A percentile compares a stretch with the other conserved stretches of the same genome.
Evolutionary conservation across 2,329 filamentous ascomycete species (phyloP).

Genomic region (Aspergillus thermomutatus): DNA sequence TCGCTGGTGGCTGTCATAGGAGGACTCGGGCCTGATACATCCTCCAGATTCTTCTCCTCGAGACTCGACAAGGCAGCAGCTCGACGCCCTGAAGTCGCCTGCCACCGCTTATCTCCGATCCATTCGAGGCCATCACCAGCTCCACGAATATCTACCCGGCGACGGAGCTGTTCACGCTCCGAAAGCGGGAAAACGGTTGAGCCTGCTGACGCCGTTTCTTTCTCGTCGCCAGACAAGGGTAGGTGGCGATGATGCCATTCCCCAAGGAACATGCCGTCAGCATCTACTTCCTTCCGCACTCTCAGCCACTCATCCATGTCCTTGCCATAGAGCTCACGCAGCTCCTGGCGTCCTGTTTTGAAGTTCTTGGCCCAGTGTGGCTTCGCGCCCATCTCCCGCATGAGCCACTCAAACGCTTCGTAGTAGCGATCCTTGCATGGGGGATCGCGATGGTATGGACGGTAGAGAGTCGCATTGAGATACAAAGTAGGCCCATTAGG

Average conservation of each 20-base stretch:
- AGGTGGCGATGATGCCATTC: slow-evolving; percentile 81
- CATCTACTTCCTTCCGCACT: slow-evolving; percentile 68
- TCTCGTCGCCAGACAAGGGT: slow-evolving; percentile 32
- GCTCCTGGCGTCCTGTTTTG: slow-evolving; percentile 53
- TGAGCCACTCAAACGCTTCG: slow-evolving; percentile 84
- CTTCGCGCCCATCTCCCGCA: slow-evolving; percentile 76
- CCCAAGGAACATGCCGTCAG: slow-evolving; percentile 82
- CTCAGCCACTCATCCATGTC: slow-evolving; percentile 64
- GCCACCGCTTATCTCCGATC: slow-evolving; percentile 37
- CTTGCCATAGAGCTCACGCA: slow-evolving; percentile 67
- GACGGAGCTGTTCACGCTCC: slow-evolving; percentile 42
- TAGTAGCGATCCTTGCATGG: slow-evolving; percentile 77
- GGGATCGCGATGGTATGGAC: slow-evolving; percentile 74
- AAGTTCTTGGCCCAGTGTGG: slow-evolving; percentile 97
- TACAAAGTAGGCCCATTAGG: slow-evolving; percentile 72
- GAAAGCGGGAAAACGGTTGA: slow-evolving; percentile 34
- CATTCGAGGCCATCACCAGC: slow-evolving; percentile 42
- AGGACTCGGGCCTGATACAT: slow-evolving; percentile 29
- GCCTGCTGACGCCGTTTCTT: slow-evolving; percentile 11
- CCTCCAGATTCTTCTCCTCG: slow-evolving; percentile 7
- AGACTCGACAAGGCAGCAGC: slow-evolving; percentile 5
- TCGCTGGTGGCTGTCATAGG: slow-evolving; percentile 42
- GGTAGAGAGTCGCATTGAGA: slow-evolving; percentile 85
- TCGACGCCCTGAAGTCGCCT: slow-evolving; percentile 7
- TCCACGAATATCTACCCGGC: slow-evolving; percentile 22